phyloP scores from a whole-genome alignment of 2,329 filamentous ascomycete species.

The Endocalyx cinctus region DNA sequence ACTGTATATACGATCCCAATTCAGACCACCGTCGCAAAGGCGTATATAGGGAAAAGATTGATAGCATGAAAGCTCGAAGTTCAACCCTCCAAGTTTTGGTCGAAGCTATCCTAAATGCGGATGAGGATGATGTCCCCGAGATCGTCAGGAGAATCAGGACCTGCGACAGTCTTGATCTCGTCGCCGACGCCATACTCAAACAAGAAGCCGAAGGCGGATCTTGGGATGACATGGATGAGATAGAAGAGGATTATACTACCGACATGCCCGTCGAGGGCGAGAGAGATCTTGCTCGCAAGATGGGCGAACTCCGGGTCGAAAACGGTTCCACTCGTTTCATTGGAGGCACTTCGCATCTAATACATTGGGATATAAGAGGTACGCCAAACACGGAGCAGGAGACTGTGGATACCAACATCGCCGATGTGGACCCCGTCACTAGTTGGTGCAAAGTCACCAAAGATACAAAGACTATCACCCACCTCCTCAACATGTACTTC shows the following conservation, averaged over 20 bases:
- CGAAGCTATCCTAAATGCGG: slow-evolving; percentile 85
- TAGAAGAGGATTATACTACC: slow-evolving; percentile 36
- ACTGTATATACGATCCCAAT: slow-evolving; percentile 92
- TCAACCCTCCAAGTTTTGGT: slow-evolving; percentile 89
- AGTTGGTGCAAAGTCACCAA: slow-evolving; percentile 86
- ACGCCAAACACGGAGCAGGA: slow-evolving; percentile 36
- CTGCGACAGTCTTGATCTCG: slow-evolving; percentile 63
- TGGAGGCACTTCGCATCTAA: slow-evolving; percentile 88
- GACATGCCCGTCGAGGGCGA: slow-evolving; percentile 54
- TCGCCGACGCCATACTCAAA: slow-evolving; percentile 50
- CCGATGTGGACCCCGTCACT: slow-evolving; percentile 64
- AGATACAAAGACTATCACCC: slow-evolving; percentile 72
- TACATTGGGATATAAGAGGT: slow-evolving; percentile 63
- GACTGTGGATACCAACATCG: slow-evolving; percentile 41
- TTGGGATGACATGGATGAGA: slow-evolving; percentile 35
- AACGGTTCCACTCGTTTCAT: slow-evolving; percentile 88
- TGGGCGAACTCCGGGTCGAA: slow-evolving; percentile 84
- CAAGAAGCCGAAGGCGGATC: slow-evolving; percentile 32
- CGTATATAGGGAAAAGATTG: slow-evolving; percentile 91
- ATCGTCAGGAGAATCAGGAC: slow-evolving; percentile 84
- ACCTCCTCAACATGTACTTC: slow-evolving; percentile 97
- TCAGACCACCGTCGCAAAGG: slow-evolving; percentile 95
- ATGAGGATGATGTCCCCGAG: slow-evolving; percentile 77
- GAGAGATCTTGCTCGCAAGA: slow-evolving; percentile 81
- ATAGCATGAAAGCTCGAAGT: slow-evolving; percentile 79